These are phyloP conservation scores for Trypanosoma avium DNA, from an alignment of 208 protist genomes.

Conservation along the genomic window DNA sequence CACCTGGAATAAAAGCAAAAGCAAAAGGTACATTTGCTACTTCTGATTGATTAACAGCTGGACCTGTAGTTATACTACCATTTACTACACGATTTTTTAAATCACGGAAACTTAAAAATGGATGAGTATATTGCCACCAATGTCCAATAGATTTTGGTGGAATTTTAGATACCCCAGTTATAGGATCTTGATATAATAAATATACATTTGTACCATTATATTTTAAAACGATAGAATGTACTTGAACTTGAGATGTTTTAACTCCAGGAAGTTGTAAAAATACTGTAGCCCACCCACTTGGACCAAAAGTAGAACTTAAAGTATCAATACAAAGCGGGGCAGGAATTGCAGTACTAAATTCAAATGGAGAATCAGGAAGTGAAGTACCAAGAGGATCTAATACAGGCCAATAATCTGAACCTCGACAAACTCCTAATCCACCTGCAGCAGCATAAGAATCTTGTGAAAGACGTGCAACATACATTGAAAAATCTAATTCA, in stretches of 20 bases:
- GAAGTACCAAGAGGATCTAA: slow-evolving; percentile 79
- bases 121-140: slow-evolving; percentile 75
- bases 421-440: slow-evolving; percentile 61
- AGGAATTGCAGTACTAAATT: slow-evolving; percentile 32
- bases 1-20: slow-evolving; percentile 78
- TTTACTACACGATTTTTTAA: slow-evolving; percentile 38
- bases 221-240: slow-evolving; percentile 46
- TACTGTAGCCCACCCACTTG: slow-evolving; percentile 80
- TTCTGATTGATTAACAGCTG: slow-evolving; percentile 21
- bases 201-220: slow-evolving; percentile 50
- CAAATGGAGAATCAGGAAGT: slow-evolving; percentile 57
- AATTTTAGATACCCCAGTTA: slow-evolving; percentile 33
- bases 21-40: slow-evolving; percentile 47
- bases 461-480: slow-evolving; percentile 62
- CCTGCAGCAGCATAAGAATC: slow-evolving; percentile 40
- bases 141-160: slow-evolving; percentile 33
- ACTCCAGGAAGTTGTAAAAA: slow-evolving; percentile 53
- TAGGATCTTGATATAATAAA: slow-evolving; percentile 60
- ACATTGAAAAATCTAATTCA: slow-evolving; percentile 56
- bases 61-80: slow-evolving; percentile 43
- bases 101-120: slow-evolving; percentile 79
- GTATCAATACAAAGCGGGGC: slow-evolving; percentile 63
- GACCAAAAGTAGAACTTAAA: slow-evolving; percentile 73
- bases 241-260: slow-evolving; percentile 36
- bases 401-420: slow-evolving; percentile 75